These are phyloP conservation scores for Camelina laxa DNA, from an alignment of 345 rosid genomes.

Conservation along the genomic window DNA sequence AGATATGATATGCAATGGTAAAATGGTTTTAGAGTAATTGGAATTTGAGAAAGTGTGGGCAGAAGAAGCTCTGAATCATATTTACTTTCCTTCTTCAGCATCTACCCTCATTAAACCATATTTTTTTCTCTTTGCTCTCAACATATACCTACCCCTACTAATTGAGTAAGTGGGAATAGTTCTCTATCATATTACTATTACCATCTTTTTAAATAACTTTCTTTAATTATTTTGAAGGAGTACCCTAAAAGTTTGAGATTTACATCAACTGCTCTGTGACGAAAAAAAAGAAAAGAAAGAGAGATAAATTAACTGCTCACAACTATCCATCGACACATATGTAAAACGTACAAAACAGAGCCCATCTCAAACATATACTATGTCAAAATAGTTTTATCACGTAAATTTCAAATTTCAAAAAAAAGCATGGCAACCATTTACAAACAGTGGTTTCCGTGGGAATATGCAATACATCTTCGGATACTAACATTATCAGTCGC, in stretches of 20 bases:
- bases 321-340: slow-evolving; percentile 21
- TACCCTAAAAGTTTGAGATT: neutral
- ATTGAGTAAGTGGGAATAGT: slow-evolving; percentile 25
- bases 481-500: neutral
- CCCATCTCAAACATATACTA: neutral
- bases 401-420: neutral
- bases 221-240: neutral
- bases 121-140: neutral
- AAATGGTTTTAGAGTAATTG: neutral
- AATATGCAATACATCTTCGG: neutral
- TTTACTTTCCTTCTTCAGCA: neutral
- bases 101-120: slow-evolving; percentile 6
- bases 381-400: neutral
- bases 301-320: slow-evolving; percentile 20
- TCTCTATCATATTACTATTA: slow-evolving; percentile 15
- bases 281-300: neutral
- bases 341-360: neutral
- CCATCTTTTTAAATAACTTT: neutral
- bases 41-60: neutral
- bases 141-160: slow-evolving; percentile 29
- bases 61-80: slow-evolving; percentile 11
- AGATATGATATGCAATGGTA: neutral
- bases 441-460: neutral
- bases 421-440: neutral
- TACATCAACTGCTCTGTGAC: slow-evolving; percentile 7